Evolutionary conservation across 2,329 filamentous ascomycete species (phyloP).

Genomic region (Fusarium nematophilum): DNA sequence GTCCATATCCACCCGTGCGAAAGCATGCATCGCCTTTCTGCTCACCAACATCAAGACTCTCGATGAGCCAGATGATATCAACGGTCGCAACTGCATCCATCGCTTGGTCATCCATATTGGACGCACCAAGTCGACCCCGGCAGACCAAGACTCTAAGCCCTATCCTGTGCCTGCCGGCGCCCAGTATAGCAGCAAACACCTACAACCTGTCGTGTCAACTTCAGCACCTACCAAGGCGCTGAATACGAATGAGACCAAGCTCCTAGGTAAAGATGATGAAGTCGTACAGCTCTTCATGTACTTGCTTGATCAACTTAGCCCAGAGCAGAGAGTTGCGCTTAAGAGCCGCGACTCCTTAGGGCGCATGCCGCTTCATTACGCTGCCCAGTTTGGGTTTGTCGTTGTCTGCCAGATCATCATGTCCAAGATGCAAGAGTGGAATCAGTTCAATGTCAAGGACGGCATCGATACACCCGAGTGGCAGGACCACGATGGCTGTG

Average conservation of each 20-base stretch:
- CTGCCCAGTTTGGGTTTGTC: slow-evolving; percentile 93
- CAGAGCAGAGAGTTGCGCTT: slow-evolving; percentile 75
- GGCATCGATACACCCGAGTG: slow-evolving; percentile 89
- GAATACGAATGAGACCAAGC: slow-evolving; percentile 74
- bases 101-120: slow-evolving; percentile 93
- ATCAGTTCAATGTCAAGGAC: slow-evolving; percentile 82
- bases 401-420: slow-evolving; percentile 91
- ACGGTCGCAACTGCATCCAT: slow-evolving; percentile 93
- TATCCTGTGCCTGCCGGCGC: slow-evolving; percentile 61
- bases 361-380: slow-evolving; percentile 89
- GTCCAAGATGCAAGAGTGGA: slow-evolving; percentile 89
- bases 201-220: slow-evolving; percentile 81
- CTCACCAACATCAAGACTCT: slow-evolving; percentile 76
- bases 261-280: slow-evolving; percentile 76
- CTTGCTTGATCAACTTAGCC: slow-evolving; percentile 74
- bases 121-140: slow-evolving; percentile 68
- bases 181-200: slow-evolving; percentile 75
- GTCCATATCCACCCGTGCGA: slow-evolving; percentile 77
- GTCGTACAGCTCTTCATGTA: slow-evolving; percentile 75
- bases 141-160: slow-evolving; percentile 64
- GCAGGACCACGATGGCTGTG: slow-evolving; percentile 93
- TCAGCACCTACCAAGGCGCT: slow-evolving; percentile 68
- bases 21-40: slow-evolving; percentile 76
- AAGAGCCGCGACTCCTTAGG: slow-evolving; percentile 80
- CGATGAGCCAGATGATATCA: slow-evolving; percentile 91